Conservation (phyloP, 2,329 filamentous ascomycete species). For the Apiospora arundinis region DNA sequence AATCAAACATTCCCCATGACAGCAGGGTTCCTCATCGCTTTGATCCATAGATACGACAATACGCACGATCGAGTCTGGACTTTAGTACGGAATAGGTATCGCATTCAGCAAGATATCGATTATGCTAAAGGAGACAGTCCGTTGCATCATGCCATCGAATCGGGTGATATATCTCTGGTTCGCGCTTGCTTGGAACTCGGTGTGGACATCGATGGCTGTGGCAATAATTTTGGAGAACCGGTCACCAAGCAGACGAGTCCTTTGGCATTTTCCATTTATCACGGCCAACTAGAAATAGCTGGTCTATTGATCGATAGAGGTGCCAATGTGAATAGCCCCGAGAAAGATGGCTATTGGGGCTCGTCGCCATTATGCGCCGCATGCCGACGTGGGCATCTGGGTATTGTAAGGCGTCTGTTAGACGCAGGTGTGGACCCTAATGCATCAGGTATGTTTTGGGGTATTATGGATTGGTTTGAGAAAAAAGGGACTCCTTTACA, state of each 20-base stretch:
- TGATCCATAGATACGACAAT: not conserved
- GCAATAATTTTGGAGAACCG: too few relatives aligned
- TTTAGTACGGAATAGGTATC: not conserved
- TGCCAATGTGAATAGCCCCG: not conserved
- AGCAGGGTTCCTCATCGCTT: not conserved
- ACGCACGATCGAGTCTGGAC: not conserved
- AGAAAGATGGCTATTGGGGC: not conserved
- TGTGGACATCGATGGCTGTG: not conserved
- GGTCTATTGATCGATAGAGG: not conserved
- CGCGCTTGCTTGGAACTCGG: not conserved
- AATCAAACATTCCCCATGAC: not conserved
- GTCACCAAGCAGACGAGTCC: not conserved
- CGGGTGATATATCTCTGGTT: not conserved
- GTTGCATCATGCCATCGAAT: not conserved
- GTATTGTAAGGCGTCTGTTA: not conserved
- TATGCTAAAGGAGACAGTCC: not conserved
- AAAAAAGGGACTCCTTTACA: not conserved
- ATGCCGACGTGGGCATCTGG: not conserved
- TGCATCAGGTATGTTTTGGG: not conserved
- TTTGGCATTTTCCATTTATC: not conserved
- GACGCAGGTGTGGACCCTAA: not conserved
- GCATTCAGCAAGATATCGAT: not conserved
- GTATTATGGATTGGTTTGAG: too few relatives aligned
- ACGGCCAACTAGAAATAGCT: not conserved
- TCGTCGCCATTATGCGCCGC: not conserved